Base-by-base conservation (phyloP, 1,284 basidiomycete species). In the Trichosporon sp. region DNA sequence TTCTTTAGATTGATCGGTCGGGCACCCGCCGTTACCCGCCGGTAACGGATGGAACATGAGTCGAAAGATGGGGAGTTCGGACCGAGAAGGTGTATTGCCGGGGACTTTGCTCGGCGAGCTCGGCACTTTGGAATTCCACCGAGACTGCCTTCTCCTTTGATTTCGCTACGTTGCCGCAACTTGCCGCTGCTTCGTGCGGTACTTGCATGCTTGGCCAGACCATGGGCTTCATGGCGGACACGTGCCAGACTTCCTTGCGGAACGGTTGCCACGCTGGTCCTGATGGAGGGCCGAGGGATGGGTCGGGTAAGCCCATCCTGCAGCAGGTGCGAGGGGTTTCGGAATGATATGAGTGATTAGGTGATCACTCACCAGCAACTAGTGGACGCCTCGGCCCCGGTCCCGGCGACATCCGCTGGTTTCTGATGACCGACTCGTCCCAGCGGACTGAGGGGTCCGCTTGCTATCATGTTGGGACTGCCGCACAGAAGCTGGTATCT, bases 291-390 rank as follows among this genome's bases (percentile, higher is more conserved):
- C 43, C 43, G 43, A 46, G 43, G 43, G 43, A 46, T n/a, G 43
- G 43, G 7, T 46, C 43, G 43, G 43, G 43, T 46, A 46, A n/a
- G 16, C 16, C 4, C 7, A 37, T 16, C 26, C 26, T 26, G 26
- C 26, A 26, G 26, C 26, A 26, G 26, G 26, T 26, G 26, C 26
- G 26, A 26, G 26, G 26, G 19, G 12, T 19, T 54, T 54, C 51
- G 51, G 51, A 54, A 54, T 54, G 51, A 54, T 26, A 54, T 54
- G 21, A 26, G 51, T 54, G 51, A 54, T 54, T 54, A 54, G 51
- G 51, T 54, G 51, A 54, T 54, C 51, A 54, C 11, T 54, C 51
- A 46, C 43, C 21, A 54, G 19, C 51, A 4, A 11, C 19, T 48
- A 16, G 16, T 48, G 16, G 46, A 26, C 19, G 4, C 19, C 51